Base-by-base conservation (phyloP, 1,284 basidiomycete genomes). In the Heliocybe sulcata region DNA sequence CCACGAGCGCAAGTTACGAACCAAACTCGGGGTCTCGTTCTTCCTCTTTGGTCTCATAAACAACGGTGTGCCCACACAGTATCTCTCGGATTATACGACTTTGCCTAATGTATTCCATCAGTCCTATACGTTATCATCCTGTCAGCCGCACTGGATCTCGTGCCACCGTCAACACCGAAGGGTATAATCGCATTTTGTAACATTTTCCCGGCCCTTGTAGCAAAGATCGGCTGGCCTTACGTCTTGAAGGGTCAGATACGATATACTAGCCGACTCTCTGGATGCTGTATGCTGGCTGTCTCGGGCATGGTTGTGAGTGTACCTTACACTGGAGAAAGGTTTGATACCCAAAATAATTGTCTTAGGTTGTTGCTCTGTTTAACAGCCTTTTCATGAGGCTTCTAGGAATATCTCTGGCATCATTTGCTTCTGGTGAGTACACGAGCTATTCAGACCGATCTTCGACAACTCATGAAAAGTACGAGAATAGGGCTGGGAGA, bases 121-220 rank as follows among this genome's bases (percentile, higher is more conserved):
- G 92, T 94, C 10, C 76, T 94, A 56, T 97, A 98, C 69, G 95
- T 98, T 33, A 91, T 99, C 61, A 98, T 98, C 59, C 81, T 98
- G 23, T 96, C 93, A 1, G 96, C 96, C 3, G 96, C 96, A 0
- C 77, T 98, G 14, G 96, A 99, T 68, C 80, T 99, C 2, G 93
- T 98, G 0, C 92, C 95, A 2, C 82, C 90, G 0, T 82, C 87
- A 2, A 94, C 91, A 0, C 94, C 94, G 0, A 92, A 92, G 65
- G 95, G 94, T n/a, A 83, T 98, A 55, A 92, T 97, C 51, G 86
- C 89, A 0, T 94, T 96, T 68, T 93, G 90, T 72, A 94, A 96
- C 66, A 94, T 95, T 56, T 81, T 87, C 23, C 92, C 91, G 0
- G 81, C 88, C 0, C 71, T 94, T 1, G 65, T 85, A 0, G 93